Conservation (phyloP, 495 filamentous ascomycete genomes). For the Aspergillus kassunensis region DNA sequence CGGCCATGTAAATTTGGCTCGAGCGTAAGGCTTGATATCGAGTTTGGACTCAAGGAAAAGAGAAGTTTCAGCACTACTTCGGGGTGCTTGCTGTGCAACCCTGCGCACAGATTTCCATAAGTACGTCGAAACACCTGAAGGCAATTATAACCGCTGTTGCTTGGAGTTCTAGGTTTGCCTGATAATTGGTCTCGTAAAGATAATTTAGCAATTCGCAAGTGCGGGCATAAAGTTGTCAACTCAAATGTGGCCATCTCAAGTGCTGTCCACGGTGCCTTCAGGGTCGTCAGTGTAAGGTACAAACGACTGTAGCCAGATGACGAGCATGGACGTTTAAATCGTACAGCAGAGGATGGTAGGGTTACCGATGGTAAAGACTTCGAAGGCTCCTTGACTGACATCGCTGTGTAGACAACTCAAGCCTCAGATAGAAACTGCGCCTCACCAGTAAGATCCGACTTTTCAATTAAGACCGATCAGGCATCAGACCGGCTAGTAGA, state of each 20-base stretch:
- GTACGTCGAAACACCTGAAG: background rate
- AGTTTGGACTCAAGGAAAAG: background rate
- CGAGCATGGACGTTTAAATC: too few species aligned
- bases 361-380: background rate
- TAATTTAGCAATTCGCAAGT: too few species aligned
- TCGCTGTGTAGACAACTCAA: background rate
- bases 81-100: background rate
- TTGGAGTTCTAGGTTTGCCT: background rate
- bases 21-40: background rate
- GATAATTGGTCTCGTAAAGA: too few species aligned
- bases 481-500: background rate
- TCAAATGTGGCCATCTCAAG: too few species aligned
- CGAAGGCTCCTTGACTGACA: too few species aligned
- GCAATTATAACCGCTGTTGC: background rate
- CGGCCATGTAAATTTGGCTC: background rate
- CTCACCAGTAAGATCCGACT: conserved; percentile 1
- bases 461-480: too few species aligned
- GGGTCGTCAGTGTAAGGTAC: too few species aligned
- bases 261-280: too few species aligned
- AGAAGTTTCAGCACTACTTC: background rate
- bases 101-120: background rate
- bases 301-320: too few species aligned
- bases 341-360: background rate
- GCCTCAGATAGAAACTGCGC: background rate
- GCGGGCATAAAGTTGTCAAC: too few species aligned